These are phyloP conservation scores for Auricularia heimuer DNA, from an alignment of 768 basidiomycete species.

Conservation along the genomic window DNA sequence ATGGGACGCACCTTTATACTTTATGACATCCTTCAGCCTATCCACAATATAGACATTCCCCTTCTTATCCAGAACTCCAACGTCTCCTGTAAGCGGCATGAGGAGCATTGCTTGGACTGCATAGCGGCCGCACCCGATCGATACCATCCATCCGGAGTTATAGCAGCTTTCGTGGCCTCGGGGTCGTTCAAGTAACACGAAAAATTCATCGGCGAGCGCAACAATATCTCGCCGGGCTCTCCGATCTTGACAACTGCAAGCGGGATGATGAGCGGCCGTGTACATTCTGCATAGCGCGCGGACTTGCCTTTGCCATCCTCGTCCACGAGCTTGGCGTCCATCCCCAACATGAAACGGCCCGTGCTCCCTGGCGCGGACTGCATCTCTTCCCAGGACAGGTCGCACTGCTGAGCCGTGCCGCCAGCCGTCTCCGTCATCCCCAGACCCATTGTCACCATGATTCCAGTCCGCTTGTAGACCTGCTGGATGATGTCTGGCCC, in stretches of 20 bases:
- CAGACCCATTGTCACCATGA: constrained; percentile 16
- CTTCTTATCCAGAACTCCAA: background rate
- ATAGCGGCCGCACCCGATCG: background rate
- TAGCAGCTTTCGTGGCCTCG: constrained; percentile 13
- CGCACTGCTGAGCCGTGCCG: background rate
- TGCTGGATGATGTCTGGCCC: constrained; percentile 50
- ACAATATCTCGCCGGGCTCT: background rate
- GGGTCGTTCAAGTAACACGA: constrained; percentile 18
- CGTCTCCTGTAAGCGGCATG: background rate
- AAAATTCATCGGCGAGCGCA: constrained; percentile 7
- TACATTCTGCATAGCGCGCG: background rate
- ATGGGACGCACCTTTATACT: constrained; percentile 15
- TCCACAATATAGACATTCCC: constrained; percentile 11
- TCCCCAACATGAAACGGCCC: constrained; percentile 3
- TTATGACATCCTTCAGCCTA: constrained; percentile 18
- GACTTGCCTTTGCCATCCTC: constrained; percentile 1
- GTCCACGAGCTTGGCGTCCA: constrained; percentile 1
- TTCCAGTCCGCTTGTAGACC: constrained; percentile 25
- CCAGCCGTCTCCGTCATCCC: background rate
- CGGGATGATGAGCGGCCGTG: background rate
- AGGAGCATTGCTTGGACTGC: background rate
- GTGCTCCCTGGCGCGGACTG: constrained; percentile 11
- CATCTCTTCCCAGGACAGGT: constrained; percentile 13
- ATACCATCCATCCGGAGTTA: constrained; percentile 4
- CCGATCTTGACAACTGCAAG: background rate